Base-by-base conservation (phyloP, 805 yeast genomes). In the Scheffersomyces spartinae region DNA sequence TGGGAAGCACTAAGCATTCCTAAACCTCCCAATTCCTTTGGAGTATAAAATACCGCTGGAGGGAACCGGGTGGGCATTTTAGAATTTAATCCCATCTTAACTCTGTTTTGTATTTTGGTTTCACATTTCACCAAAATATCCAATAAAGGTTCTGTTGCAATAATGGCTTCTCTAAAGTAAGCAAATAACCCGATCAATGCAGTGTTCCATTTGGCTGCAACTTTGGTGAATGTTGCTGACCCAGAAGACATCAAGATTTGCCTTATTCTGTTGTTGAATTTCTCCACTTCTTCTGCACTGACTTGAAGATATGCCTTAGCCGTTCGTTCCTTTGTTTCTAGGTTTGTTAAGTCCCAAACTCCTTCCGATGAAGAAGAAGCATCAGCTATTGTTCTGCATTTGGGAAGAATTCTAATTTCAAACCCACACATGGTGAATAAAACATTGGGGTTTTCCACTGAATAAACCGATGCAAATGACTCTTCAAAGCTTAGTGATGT, bases 1-100 rank as follows among this genome's bases (percentile, higher is more conserved):
- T 91, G 98, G 9, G 95, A 83, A 0, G 97, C 97, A 61, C 95
- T 82, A 14, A 91, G 59, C 98, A 91, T 91, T 14, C 98, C 99
- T 22, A 91, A 57, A 22, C 99, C 99, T 26, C 99, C 98, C 3
- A 91, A 56, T 47, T 91, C 99, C 39, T 86, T 88, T 0, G 98
- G 98, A 0, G 98, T 85, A 47, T 91, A 91, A 43, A 91, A 91
- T 0, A 91, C 98, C 3, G 96, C 96, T 0, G 98, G 99, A 3
- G 99, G 99, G 55, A 91, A 91, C 29, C 99, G 64, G 0, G 95
- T 76, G 1, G 99, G 99, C 99, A 91, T 91, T 52, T 91, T 91
- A 9, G 97, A 88, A 42, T 91, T 91, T 33, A 91, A 63, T 0
- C 98, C 98, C 57, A 88, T 69, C 46, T 91, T 91, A 11, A 91